Base-by-base conservation (phyloP, 208 protist genomes). In the Crithidia bombi region DNA sequence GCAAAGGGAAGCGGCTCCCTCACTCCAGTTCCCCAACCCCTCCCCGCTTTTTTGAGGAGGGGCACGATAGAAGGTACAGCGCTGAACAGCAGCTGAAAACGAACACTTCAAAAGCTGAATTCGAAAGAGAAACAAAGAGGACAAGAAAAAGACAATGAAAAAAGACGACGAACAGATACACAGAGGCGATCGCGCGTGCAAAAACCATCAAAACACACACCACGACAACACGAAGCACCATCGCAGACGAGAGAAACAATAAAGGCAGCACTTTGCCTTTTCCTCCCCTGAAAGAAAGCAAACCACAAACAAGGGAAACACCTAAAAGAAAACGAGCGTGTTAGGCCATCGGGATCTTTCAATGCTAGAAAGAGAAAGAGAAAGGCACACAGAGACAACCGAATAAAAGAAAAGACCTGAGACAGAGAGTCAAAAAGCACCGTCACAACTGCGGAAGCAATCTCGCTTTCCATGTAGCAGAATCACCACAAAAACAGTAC, bases 61-160 rank as follows among this genome's bases (percentile, higher is more conserved):
- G n/a, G n/a, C n/a, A 59, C 3, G 55, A 43, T 39, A 43, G 44
- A 10, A 62, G n/a, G 26, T 43, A 10, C 52, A 67, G 23, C 47
- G 43, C 12, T 47, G 5, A 47, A 47, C 43, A 47, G 17, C n/a
- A n/a, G n/a, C n/a, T n/a, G n/a, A n/a, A 47, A 9, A 21, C 43
- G 43, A 47, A 21, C 5, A 9, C 43, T 21, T 47, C 43, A 9
- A 47, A 47, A 6, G 43, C 5, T 19, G 43, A 41, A 47, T 6
- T 5, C 43, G 7, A 9, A 19, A 64, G 6, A 56, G 33, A 74
- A 23, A 50, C 11, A 64, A 21, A 59, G 36, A 62, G 19, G 28
- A 65, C 11, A 68, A 30, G 23, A 30, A 57, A 79, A 69, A 62
- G 43, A 44, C n/a, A n/a, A n/a, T n/a, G n/a, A n/a, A n/a, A 73